Conservation (phyloP, 176 grass and related monocot genomes). For the Pontederia paniculata region DNA sequence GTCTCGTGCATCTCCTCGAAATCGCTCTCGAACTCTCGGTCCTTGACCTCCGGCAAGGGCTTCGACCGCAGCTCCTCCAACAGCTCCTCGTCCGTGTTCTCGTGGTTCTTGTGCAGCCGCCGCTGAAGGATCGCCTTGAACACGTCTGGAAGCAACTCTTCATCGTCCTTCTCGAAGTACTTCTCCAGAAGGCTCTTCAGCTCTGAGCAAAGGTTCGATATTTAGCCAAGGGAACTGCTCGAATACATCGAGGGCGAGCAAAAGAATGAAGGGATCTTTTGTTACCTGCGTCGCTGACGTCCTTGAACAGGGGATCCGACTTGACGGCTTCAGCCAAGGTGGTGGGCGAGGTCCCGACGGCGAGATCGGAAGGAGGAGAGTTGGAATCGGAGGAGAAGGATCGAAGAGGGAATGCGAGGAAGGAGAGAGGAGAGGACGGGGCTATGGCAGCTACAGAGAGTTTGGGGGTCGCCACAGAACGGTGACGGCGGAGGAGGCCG, state of each 20-base stretch:
- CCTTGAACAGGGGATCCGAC: slow-evolving; percentile 1
- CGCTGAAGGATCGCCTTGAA: slow-evolving; percentile 35
- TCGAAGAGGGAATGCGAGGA: slow-evolving; percentile 13
- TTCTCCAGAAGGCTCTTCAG: slow-evolving; percentile 38
- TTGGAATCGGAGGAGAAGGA: neutral
- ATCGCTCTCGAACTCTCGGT: slow-evolving; percentile 44
- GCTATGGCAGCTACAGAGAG: neutral
- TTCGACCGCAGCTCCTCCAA: slow-evolving; percentile 38
- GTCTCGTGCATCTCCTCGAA: slow-evolving; percentile 51
- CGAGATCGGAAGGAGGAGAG: neutral
- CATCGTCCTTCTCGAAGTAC: slow-evolving; percentile 37
- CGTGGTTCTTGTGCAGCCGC: slow-evolving; percentile 30
- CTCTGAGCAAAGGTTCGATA: slow-evolving; percentile 22
- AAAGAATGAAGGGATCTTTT: neutral
- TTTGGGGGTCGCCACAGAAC: neutral
- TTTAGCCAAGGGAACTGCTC: slow-evolving; percentile 2
- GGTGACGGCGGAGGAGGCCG: slow-evolving; percentile 21
- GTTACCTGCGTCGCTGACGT: slow-evolving; percentile 22
- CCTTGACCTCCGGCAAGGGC: slow-evolving; percentile 31
- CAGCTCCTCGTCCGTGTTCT: slow-evolving; percentile 46
- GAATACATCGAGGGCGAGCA: neutral
- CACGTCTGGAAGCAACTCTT: slow-evolving; percentile 28
- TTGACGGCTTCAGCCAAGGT: slow-evolving; percentile 1
- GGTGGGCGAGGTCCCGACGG: neutral
- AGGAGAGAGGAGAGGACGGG: slow-evolving; percentile 12